phyloP scores from a whole-genome alignment of 2,329 filamentous ascomycete species.

The Aureobasidium melanogenum region DNA sequence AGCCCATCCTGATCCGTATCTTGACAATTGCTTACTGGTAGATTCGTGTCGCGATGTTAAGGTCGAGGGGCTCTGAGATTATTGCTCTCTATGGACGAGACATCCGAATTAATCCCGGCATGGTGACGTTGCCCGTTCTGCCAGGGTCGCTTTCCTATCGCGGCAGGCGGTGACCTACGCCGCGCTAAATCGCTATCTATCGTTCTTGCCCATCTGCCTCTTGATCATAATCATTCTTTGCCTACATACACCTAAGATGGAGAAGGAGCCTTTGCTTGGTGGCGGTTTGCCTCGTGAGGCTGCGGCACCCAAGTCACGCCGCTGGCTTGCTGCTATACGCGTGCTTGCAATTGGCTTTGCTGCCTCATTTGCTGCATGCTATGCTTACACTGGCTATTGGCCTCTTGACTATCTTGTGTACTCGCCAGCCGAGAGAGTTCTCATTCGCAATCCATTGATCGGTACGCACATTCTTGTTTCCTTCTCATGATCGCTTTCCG shows the following conservation, averaged over 20 bases:
- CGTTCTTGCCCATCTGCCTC: not conserved
- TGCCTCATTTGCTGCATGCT: not conserved
- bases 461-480: conserved; percentile 19
- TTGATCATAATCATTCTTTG: not conserved
- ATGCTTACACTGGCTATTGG: not conserved
- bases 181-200: not conserved
- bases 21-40: not conserved
- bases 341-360: not conserved
- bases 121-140: not conserved
- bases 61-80: not conserved
- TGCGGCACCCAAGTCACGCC: not conserved
- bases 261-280: conserved; percentile 7
- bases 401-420: conserved; percentile 2
- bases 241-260: not conserved
- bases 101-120: not conserved
- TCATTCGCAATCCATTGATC: conserved; percentile 32
- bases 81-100: not conserved
- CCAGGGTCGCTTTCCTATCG: not conserved
- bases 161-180: not conserved
- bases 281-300: not conserved
- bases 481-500: too few relatives aligned
- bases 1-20: conserved; percentile 52
- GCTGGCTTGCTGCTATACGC: not conserved
- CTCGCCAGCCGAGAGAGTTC: conserved; percentile 22
- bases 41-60: not conserved